Percentiles rank a stretch among this genome's conserved stretches.
phyloP scores from a whole-genome alignment of 2,329 filamentous ascomycete genomes.

The Fusarium sp. region DNA sequence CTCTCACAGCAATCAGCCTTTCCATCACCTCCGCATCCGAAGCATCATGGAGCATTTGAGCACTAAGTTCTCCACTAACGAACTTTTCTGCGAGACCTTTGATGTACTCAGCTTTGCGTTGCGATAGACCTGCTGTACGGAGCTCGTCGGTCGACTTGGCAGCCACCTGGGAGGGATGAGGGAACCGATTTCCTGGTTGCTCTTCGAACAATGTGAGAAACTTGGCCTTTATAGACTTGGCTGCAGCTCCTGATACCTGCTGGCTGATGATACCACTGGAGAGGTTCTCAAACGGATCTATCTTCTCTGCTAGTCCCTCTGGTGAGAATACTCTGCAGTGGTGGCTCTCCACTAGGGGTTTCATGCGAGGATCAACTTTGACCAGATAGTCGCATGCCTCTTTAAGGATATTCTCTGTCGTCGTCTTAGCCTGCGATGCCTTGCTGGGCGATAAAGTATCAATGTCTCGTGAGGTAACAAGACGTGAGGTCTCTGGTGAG shows the following conservation, averaged over 20 bases:
- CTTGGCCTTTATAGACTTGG: slow-evolving; percentile 85
- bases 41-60: slow-evolving; percentile 78
- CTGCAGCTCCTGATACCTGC: slow-evolving; percentile 93
- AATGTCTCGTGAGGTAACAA: slow-evolving; percentile 63
- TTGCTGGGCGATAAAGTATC: slow-evolving; percentile 58
- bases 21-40: slow-evolving; percentile 87
- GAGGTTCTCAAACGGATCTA: slow-evolving; percentile 89
- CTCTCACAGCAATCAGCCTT: slow-evolving; percentile 84
- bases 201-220: slow-evolving; percentile 78
- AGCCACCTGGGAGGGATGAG: slow-evolving; percentile 78
- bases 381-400: slow-evolving; percentile 81
- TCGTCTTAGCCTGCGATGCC: slow-evolving; percentile 51
- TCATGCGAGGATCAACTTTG: slow-evolving; percentile 75
- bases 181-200: slow-evolving; percentile 63
- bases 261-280: slow-evolving; percentile 92
- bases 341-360: slow-evolving; percentile 76
- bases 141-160: slow-evolving; percentile 70
- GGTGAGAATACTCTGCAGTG: slow-evolving; percentile 83
- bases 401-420: slow-evolving; percentile 77
- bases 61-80: slow-evolving; percentile 74
- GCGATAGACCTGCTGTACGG: slow-evolving; percentile 86
- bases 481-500: slow-evolving; percentile 74
- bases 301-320: slow-evolving; percentile 80
- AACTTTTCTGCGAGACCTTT: slow-evolving; percentile 88
- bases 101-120: slow-evolving; percentile 96